These are phyloP conservation scores for Eucalyptus viminalis DNA, from an alignment of 345 rosid species.

Conservation along the genomic window DNA sequence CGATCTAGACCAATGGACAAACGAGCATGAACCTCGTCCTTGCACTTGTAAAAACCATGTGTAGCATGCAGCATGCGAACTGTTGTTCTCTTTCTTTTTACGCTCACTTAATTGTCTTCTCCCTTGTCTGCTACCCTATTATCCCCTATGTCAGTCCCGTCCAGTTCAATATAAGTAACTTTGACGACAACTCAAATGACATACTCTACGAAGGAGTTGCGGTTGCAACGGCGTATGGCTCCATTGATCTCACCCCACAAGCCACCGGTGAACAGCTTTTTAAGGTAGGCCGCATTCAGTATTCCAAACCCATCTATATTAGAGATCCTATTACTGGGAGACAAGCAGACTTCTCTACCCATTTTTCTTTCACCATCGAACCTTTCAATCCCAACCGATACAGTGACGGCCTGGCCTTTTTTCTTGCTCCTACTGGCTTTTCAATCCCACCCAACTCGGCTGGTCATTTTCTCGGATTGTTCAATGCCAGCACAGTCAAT, in stretches of 20 bases:
- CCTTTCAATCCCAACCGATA: accelerated
- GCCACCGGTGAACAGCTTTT: accelerated
- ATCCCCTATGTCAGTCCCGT: background rate
- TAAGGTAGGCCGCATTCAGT: background rate
- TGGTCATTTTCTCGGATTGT: background rate
- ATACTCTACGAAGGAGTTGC: background rate
- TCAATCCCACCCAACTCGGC: background rate
- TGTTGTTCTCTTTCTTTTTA: background rate
- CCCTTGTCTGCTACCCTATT: background rate
- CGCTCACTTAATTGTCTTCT: background rate
- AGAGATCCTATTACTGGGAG: background rate
- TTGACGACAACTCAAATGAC: background rate
- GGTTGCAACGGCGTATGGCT: accelerated
- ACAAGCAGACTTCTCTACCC: background rate
- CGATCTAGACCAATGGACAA: background rate
- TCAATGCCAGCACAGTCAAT: accelerated
- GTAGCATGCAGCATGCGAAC: background rate
- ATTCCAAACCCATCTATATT: background rate
- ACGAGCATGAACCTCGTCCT: background rate
- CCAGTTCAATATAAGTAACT: background rate
- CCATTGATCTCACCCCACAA: accelerated
- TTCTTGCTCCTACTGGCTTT: background rate
- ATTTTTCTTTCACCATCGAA: background rate
- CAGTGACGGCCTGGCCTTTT: background rate
- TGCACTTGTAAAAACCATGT: background rate